Base-by-base conservation (phyloP, 2,329 filamentous ascomycete species). In the Ophiostoma angusticollis region DNA sequence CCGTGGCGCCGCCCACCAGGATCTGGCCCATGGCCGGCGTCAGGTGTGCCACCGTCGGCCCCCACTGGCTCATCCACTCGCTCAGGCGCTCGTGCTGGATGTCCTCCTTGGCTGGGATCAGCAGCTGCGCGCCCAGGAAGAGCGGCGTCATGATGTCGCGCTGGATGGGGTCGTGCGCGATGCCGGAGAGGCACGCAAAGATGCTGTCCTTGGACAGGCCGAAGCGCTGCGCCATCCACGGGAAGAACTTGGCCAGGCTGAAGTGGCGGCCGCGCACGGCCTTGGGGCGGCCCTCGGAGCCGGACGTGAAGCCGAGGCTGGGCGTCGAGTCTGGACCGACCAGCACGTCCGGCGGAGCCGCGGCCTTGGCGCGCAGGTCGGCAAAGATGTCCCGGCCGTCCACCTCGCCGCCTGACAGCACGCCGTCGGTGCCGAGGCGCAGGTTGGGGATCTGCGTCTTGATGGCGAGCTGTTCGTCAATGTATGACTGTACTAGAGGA, bases 21-120 rank as follows among this genome's bases (percentile, higher is more conserved):
- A 96, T 91, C 51, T 95, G 84, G 40, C 87, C 87, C 87, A 96
- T 95, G 41, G 91, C 91, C 9, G 91, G 91, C 1, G 91, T 98
- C 28, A 96, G 63, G 59, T 96, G 91, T 11, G 81, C 85, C 16
- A 86, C 82, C 13, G 79, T 93, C 3, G 82, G 75, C 40, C 70
- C 63, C 53, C 82, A 73, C 37, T 80, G 73, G 37, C 70, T 67
- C 70, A 95, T 84, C 91, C 91, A 98, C 53, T 93, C 85, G 5
- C 80, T 80, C 12, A 95, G 66, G 50, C 70, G 78, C 60, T 94
- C 87, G 55, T 95, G 82, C 39, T 80, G 74, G 43, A 96, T 96
- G 49, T 86, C 78, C 46, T 94, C 86, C 41, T 73, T 73, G 9
- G 83, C 73, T 1, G 87, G 87, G 1, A 91, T 72, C 7, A 95